Percentiles rank a stretch among this genome's conserved stretches.
phyloP scores from a whole-genome alignment of 208 protist genomes.

The Leishmania turanica region DNA sequence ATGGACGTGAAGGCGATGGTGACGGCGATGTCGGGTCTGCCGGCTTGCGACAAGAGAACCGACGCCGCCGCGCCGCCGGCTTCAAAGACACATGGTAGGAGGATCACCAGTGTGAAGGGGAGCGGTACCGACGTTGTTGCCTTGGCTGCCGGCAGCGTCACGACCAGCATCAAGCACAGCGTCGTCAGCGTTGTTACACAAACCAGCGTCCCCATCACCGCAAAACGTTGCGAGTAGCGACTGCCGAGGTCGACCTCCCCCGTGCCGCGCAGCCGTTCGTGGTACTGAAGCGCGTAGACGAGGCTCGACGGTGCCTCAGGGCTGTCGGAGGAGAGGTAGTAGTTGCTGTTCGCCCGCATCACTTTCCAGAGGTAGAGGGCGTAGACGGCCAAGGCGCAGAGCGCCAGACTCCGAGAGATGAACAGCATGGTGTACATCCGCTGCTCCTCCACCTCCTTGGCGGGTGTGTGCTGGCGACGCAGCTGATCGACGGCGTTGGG shows the following conservation, averaged over 20 bases:
- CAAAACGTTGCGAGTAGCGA: slow-evolving; percentile 42
- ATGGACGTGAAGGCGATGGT: slow-evolving; percentile 71
- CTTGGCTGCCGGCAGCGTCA: slow-evolving; percentile 35
- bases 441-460: slow-evolving; percentile 15
- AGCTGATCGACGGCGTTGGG: slow-evolving; percentile 19
- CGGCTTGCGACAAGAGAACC: slow-evolving; percentile 52
- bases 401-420: slow-evolving; percentile 40
- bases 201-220: slow-evolving; percentile 23
- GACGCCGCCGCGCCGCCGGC: slow-evolving; percentile 52
- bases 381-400: slow-evolving; percentile 38
- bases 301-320: slow-evolving; percentile 42
- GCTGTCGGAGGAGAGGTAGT: slow-evolving; percentile 40
- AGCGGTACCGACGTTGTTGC: slow-evolving; percentile 31
- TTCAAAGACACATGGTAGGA: slow-evolving; percentile 71
- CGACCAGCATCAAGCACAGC: slow-evolving; percentile 37
- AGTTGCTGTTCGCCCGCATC: slow-evolving; percentile 42
- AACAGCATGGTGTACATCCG: slow-evolving; percentile 29
- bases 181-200: slow-evolving; percentile 15
- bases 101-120: slow-evolving; percentile 54
- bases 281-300: slow-evolving; percentile 46
- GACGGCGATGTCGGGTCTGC: slow-evolving; percentile 77
- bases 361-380: slow-evolving; percentile 38
- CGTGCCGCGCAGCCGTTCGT: slow-evolving; percentile 25
- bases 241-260: slow-evolving; percentile 20
- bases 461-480: slow-evolving; percentile 4